These are phyloP conservation scores for Lagenidium giganteum DNA, from an alignment of 352 stramenopile species.

Conservation along the genomic window DNA sequence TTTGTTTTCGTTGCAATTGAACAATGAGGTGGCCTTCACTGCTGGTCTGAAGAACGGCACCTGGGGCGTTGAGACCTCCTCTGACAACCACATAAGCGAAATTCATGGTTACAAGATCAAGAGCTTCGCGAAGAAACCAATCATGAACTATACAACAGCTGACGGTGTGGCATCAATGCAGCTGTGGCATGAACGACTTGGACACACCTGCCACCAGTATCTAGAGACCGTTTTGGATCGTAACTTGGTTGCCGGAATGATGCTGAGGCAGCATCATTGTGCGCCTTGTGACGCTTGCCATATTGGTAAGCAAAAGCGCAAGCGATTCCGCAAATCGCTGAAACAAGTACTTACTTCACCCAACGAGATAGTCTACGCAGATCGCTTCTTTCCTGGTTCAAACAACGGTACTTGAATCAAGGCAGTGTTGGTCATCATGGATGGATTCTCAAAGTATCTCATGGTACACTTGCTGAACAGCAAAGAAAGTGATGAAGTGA, in stretches of 20 bases:
- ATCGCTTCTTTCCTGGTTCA: background rate
- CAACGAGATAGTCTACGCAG: slow-evolving; percentile 4
- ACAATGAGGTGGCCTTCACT: no score
- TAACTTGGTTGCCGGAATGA: background rate
- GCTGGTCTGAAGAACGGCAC: no score
- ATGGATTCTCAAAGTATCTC: background rate
- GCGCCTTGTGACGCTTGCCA: background rate
- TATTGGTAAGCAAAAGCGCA: background rate
- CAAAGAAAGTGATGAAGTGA: no score
- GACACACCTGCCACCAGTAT: slow-evolving; percentile 7
- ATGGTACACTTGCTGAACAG: background rate
- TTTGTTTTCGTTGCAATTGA: no score
- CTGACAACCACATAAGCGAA: no score
- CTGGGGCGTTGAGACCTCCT: no score
- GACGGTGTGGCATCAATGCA: slow-evolving; percentile 20
- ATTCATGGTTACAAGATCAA: no score
- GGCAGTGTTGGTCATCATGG: slow-evolving; percentile 3
- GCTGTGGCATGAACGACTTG: slow-evolving; percentile 26
- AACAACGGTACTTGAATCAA: background rate
- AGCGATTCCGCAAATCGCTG: background rate
- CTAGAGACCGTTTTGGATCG: slow-evolving; percentile 1
- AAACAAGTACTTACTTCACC: background rate
- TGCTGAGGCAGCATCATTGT: background rate
- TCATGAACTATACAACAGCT: slow-evolving; percentile 2
- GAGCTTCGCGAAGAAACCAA: no score